Base-by-base conservation (phyloP, 805 yeast genomes). In the Alloascoidea hylecoeti region DNA sequence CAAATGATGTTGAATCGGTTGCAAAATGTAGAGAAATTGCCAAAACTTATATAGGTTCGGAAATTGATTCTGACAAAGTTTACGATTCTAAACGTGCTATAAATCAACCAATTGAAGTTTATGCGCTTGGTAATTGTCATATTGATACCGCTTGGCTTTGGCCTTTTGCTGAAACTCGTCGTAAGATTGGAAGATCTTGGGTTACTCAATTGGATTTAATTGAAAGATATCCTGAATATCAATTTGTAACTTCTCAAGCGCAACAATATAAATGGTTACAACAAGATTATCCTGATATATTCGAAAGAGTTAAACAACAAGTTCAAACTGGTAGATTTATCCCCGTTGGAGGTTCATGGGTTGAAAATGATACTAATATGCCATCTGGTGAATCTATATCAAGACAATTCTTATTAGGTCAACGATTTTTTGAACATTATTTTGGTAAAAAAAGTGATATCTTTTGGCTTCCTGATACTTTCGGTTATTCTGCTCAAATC, bases 61-160 rank as follows among this genome's bases (percentile, higher is more conserved):
- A 73, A 35, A 63, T 73, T 30, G 82, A 86, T 53, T 64, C 78
- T 3, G 70, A 70, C 13, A 66, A 67, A 6, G 96, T 89, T 1
- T 65, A 68, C 42, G 62, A 65, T 18, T 61, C 52, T 14, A 50
- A 56, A 30, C 37, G 49, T 41, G 39, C 51, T 39, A 48, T 49
- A 34, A 61, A 47, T 42, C 47, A 50, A 18, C 57, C 52, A 41
- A 57, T 71, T 41, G 76, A 78, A 40, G 95, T 88, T 6, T 79
- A 64, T 56, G 95, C 83, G 5, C 69, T 92, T 46, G 98, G 98
- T 34, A 83, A 92, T 55, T 92, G 97, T 55, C 97, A 88, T 56
- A 88, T 88, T 48, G 98, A 89, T 52, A 89, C 97, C 14, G 97
- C 97, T 13, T 89, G 98, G 98, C 66, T 86, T 41, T 89, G 98